These are phyloP conservation scores for Waltergamsia citrina DNA, from an alignment of 2,329 filamentous ascomycete species.

Conservation along the genomic window DNA sequence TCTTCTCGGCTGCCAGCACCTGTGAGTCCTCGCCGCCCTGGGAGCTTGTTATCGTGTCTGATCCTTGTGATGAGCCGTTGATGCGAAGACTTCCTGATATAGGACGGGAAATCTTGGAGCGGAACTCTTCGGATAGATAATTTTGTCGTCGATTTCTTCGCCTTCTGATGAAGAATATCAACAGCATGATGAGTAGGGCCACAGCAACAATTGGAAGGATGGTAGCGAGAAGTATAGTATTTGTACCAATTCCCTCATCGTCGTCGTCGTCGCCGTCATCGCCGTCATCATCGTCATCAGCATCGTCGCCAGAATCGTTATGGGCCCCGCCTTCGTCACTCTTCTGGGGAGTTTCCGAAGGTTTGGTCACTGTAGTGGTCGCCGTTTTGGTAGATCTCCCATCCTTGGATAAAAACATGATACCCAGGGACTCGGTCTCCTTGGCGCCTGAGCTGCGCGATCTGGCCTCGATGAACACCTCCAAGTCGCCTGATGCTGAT, in stretches of 20 bases:
- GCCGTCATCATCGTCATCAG: constrained; percentile 5
- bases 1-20: constrained; percentile 9
- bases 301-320: constrained; percentile 6
- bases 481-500: constrained; percentile 18
- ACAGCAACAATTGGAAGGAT: constrained; percentile 31
- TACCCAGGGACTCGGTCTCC: constrained; percentile 26
- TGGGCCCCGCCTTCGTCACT: constrained; percentile 6
- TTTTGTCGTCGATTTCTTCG: constrained; percentile 18
- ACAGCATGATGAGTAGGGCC: constrained; percentile 19
- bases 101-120: constrained; percentile 21
- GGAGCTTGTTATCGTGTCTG: constrained; percentile 8
- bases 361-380: constrained; percentile 12
- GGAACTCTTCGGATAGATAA: constrained; percentile 15
- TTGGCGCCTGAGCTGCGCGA: constrained; percentile 21
- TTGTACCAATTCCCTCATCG: constrained; percentile 16
- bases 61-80: constrained; percentile 14
- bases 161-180: constrained; percentile 22
- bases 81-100: constrained; percentile 16
- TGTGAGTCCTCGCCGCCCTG: constrained; percentile 7
- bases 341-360: constrained; percentile 12
- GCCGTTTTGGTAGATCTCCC: constrained; percentile 12
- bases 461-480: constrained; percentile 18
- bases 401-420: constrained; percentile 21
- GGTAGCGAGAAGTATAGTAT: constrained; percentile 30
- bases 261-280: constrained; percentile 6